A percentile compares a stretch with the other conserved stretches of the same genome.
phyloP scores from a whole-genome alignment of 2,329 filamentous ascomycete genomes.

The Cryphonectria carpinicola region DNA sequence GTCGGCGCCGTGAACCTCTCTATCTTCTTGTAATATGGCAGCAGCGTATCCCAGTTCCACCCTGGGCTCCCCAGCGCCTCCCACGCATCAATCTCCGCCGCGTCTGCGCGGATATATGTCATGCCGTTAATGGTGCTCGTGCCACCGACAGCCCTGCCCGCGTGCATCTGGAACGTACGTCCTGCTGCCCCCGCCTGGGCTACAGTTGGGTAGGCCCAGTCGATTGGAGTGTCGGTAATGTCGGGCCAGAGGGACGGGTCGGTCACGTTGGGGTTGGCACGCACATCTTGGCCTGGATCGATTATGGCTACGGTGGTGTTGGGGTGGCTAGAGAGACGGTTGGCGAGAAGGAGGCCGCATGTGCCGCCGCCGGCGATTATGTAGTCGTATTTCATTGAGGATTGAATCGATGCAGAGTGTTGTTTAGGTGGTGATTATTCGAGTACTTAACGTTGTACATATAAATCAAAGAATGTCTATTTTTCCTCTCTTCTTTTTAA shows the following conservation, averaged over 20 bases:
- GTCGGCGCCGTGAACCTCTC: slow-evolving; percentile 42
- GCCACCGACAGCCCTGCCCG: slow-evolving; percentile 37
- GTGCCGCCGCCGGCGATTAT: slow-evolving; percentile 49
- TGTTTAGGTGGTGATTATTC: too few species aligned
- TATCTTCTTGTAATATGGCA: slow-evolving; percentile 51
- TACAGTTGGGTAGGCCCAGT: slow-evolving; percentile 29
- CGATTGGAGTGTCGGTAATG: slow-evolving; percentile 24
- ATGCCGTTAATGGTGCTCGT: slow-evolving; percentile 41
- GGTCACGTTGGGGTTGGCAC: slow-evolving; percentile 31
- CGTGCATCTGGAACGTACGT: slow-evolving; percentile 18
- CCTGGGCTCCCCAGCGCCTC: slow-evolving; percentile 47
- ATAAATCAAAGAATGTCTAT: too few species aligned
- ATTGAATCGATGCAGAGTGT: too few species aligned
- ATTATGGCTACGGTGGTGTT: slow-evolving; percentile 42
- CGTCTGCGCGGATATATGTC: slow-evolving; percentile 48
- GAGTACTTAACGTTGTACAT: too few species aligned
- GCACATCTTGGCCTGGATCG: slow-evolving; percentile 35
- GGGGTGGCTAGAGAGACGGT: slow-evolving; percentile 42
- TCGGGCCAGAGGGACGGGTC: slow-evolving; percentile 16
- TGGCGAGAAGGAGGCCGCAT: slow-evolving; percentile 45
- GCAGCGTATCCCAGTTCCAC: slow-evolving; percentile 50
- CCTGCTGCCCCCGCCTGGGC: slow-evolving; percentile 17
- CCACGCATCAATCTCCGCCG: slow-evolving; percentile 48
- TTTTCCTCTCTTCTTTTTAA: too few species aligned
- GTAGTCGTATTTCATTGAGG: slow-evolving; percentile 34